phyloP scores from a whole-genome alignment of 1,284 basidiomycete species.

The Laetiporus sulphureus region DNA sequence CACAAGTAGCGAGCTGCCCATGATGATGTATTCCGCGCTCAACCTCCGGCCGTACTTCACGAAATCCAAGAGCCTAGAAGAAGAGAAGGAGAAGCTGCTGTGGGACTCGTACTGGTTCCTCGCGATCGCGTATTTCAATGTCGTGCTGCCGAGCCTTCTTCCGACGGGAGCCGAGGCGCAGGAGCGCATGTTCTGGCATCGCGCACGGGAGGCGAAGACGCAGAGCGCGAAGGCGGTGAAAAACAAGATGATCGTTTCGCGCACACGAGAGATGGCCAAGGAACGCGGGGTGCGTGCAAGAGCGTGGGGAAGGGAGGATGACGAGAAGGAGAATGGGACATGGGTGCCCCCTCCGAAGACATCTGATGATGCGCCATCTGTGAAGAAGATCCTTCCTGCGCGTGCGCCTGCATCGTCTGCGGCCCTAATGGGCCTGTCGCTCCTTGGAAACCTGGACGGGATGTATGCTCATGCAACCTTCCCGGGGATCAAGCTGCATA shows the following conservation, averaged over 20 bases:
- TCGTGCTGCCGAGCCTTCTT: slow-evolving; percentile 65
- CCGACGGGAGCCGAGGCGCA: slow-evolving; percentile 36
- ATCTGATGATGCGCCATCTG: slow-evolving; percentile 8
- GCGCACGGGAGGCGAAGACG: slow-evolving; percentile 58
- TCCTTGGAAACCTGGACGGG: slow-evolving; percentile 74
- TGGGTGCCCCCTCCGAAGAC: slow-evolving; percentile 31
- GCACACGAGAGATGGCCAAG: slow-evolving; percentile 57
- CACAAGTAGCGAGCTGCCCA: slow-evolving; percentile 44
- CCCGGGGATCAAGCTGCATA: slow-evolving; percentile 49
- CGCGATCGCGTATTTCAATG: slow-evolving; percentile 75
- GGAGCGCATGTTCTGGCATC: slow-evolving; percentile 59
- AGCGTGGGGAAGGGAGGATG: slow-evolving; percentile 66
- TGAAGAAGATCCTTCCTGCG: slow-evolving; percentile 20
- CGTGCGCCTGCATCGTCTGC: slow-evolving; percentile 36
- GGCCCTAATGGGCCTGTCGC: slow-evolving; percentile 67
- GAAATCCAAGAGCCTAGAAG: not conserved
- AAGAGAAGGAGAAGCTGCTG: slow-evolving; percentile 30
- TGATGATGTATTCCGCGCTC: slow-evolving; percentile 77
- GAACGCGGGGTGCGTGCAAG: slow-evolving; percentile 54
- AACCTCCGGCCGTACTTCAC: slow-evolving; percentile 62
- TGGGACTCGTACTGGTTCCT: slow-evolving; percentile 71
- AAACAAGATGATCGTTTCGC: slow-evolving; percentile 49
- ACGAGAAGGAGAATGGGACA: slow-evolving; percentile 45
- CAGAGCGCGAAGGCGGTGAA: slow-evolving; percentile 62
- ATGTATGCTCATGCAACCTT: slow-evolving; percentile 65